phyloP scores from a whole-genome alignment of 1,284 basidiomycete genomes.

The Rugiboletus extremiorientalis region DNA sequence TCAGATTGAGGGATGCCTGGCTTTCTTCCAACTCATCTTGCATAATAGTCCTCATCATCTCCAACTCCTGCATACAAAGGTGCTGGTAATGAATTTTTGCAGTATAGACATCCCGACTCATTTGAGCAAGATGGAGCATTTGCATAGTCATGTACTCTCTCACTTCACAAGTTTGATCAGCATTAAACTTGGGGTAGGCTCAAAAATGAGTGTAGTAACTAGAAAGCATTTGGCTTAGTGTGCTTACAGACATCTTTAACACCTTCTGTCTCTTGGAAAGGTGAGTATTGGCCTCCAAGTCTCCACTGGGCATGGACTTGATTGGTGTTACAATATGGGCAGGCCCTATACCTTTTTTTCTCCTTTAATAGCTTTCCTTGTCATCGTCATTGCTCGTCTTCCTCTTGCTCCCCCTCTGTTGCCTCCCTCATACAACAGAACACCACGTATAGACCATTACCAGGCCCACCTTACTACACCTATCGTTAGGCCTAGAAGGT shows the following conservation, averaged over 20 bases:
- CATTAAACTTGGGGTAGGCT: neutral
- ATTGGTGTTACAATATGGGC: too few relatives aligned
- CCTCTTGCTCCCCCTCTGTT: too few relatives aligned
- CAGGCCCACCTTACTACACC: too few relatives aligned
- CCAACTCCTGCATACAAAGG: neutral
- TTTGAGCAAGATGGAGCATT: neutral
- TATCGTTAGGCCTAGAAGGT: too few relatives aligned
- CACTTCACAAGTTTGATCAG: neutral
- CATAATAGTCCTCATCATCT: neutral
- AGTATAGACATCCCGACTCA: neutral
- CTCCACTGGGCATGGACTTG: too few relatives aligned
- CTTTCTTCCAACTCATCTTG: neutral
- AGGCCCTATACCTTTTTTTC: too few relatives aligned
- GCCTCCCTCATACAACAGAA: too few relatives aligned
- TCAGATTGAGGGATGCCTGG: neutral
- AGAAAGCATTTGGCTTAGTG: neutral
- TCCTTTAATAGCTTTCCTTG: too few relatives aligned
- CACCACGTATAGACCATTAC: too few relatives aligned
- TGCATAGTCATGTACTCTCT: neutral
- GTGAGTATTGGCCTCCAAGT: too few relatives aligned
- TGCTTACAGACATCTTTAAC: neutral
- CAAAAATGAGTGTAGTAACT: neutral
- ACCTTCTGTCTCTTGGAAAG: neutral
- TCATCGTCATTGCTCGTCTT: too few relatives aligned
- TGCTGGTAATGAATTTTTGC: neutral